These are phyloP conservation scores for Suillus clintonianus DNA, from an alignment of 768 basidiomycete genomes.

Conservation along the genomic window DNA sequence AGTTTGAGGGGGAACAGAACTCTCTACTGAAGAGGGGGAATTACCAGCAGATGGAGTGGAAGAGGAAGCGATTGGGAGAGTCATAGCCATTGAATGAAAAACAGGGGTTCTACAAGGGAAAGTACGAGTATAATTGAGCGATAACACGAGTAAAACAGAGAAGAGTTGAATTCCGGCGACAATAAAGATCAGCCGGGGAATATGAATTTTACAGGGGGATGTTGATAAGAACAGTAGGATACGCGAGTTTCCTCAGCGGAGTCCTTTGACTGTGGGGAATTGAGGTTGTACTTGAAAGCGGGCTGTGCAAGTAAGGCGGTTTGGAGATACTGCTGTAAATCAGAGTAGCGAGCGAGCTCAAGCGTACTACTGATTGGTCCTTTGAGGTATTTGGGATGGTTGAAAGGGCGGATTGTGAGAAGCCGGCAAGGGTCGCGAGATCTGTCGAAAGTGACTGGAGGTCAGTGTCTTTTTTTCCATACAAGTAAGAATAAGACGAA, in stretches of 20 bases:
- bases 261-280: slow-evolving; percentile 28
- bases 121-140: slow-evolving; percentile 9
- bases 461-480: neutral
- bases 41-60: slow-evolving; percentile 39
- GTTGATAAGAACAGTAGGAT: slow-evolving; percentile 27
- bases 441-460: slow-evolving; percentile 39
- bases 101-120: slow-evolving; percentile 16
- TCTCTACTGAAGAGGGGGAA: slow-evolving; percentile 45
- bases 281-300: slow-evolving; percentile 8
- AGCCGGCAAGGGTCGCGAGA: slow-evolving; percentile 96
- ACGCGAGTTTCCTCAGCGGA: slow-evolving; percentile 50
- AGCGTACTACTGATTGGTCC: slow-evolving; percentile 53
- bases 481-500: slow-evolving; percentile 21
- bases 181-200: slow-evolving; percentile 17
- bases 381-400: slow-evolving; percentile 34
- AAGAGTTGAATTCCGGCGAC: neutral
- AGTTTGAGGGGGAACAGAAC: slow-evolving; percentile 48
- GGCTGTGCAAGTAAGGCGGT: slow-evolving; percentile 9
- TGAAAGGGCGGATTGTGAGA: slow-evolving; percentile 52
- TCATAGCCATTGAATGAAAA: slow-evolving; percentile 35
- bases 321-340: slow-evolving; percentile 26
- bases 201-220: slow-evolving; percentile 25
- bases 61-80: slow-evolving; percentile 41
- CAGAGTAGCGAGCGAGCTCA: slow-evolving; percentile 70
- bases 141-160: slow-evolving; percentile 13